Percentiles rank a stretch among this genome's conserved stretches.
Conservation (phyloP, 139 green algal genomes). For the Nannochloris sp. region DNA sequence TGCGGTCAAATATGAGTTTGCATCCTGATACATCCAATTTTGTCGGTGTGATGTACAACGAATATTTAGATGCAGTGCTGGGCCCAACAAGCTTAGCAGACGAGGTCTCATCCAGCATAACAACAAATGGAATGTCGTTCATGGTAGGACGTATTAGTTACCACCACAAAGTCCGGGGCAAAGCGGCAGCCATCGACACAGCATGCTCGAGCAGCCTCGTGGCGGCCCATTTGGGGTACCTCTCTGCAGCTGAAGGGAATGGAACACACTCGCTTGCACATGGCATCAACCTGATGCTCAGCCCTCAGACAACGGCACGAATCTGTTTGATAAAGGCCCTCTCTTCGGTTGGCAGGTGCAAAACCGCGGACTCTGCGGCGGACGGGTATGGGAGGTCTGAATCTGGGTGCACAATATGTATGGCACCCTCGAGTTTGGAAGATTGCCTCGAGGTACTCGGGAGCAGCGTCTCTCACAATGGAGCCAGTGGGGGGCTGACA, state of each 20-base stretch:
- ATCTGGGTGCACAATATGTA: conserved; percentile 57
- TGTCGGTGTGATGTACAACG: conserved; percentile 37
- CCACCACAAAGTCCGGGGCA: conserved; percentile 35
- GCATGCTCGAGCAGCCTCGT: conserved; percentile 44
- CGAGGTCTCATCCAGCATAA: conserved; percentile 9
- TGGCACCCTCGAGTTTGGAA: conserved; percentile 4
- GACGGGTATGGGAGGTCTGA: conserved; percentile 72
- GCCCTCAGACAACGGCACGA: conserved; percentile 45
- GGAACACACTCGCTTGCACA: conserved; percentile 31
- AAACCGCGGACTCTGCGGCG: conserved; percentile 65
- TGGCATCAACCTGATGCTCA: conserved; percentile 63
- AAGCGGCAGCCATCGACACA: conserved; percentile 33
- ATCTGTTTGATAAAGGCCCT: conserved; percentile 41
- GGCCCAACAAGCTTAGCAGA: conserved; percentile 11
- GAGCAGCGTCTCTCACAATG: conserved; percentile 33
- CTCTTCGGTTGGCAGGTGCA: conserved; percentile 63
- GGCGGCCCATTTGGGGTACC: conserved; percentile 19
- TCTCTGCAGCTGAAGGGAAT: background rate
- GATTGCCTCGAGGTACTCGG: background rate
- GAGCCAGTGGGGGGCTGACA: conserved; percentile 34
- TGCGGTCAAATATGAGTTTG: background rate
- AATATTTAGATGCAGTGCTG: conserved; percentile 23
- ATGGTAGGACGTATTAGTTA: conserved; percentile 40
- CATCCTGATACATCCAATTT: conserved; percentile 24
- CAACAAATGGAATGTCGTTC: conserved; percentile 24